Conservation (phyloP, 352 stramenopile species). For the Halophytophthora polymorphica region DNA sequence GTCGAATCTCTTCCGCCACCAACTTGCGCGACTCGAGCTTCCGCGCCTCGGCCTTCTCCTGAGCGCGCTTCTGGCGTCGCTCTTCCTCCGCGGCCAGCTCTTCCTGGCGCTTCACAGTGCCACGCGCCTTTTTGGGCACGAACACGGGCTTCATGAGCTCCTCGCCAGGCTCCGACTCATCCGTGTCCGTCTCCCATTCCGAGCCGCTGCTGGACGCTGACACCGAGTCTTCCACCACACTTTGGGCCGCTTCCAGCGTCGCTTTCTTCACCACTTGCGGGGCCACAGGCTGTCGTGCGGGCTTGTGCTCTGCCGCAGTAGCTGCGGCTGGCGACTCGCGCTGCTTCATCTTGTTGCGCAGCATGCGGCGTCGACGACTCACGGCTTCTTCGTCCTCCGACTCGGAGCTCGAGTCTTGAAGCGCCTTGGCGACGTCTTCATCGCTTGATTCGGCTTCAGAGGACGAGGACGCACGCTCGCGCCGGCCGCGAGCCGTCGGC, state of each 20-base stretch:
- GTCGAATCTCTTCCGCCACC: conserved; percentile 71
- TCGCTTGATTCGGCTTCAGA: conserved; percentile 17
- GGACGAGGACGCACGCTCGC: conserved; percentile 8
- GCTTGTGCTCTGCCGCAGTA: conserved; percentile 11
- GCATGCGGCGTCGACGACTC: conserved; percentile 49
- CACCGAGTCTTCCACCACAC: conserved; percentile 21
- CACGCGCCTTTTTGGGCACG: conserved; percentile 86
- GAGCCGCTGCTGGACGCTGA: conserved; percentile 52
- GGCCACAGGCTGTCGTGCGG: conserved; percentile 19
- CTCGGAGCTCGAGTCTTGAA: conserved; percentile 76
- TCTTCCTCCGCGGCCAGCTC: conserved; percentile 76
- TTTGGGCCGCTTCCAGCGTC: conserved; percentile 1
- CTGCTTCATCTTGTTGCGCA: conserved; percentile 52
- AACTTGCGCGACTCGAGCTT: conserved; percentile 74
- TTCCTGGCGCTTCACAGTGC: conserved; percentile 80
- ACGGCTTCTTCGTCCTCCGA: conserved; percentile 68
- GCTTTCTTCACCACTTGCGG: conserved; percentile 38
- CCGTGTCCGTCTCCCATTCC: conserved; percentile 82
- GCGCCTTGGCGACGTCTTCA: conserved; percentile 40
- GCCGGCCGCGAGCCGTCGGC: conserved; percentile 5
- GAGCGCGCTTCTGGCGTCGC: conserved; percentile 44
- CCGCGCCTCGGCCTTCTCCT: conserved; percentile 54
- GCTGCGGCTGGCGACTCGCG: conserved; percentile 12
- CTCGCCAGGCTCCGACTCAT: conserved; percentile 67
- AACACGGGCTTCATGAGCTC: conserved; percentile 91